Evolutionary conservation across 23 red algal species (phyloP).

Genomic region (Gracilaria vermiculophylla): DNA sequence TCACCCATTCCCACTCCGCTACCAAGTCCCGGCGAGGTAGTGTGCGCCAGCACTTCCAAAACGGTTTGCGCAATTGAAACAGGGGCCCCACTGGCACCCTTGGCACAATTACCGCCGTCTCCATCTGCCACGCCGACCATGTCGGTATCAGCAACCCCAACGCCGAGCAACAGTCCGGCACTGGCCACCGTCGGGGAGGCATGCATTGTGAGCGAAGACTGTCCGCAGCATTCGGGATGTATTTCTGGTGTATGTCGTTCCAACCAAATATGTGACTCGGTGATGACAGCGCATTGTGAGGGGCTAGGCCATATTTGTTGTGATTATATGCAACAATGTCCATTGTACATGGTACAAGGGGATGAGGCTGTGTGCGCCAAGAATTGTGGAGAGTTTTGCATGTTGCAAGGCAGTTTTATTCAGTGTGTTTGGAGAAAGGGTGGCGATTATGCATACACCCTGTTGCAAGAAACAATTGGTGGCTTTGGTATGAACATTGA

Average conservation of each 20-base stretch:
- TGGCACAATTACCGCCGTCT: background rate
- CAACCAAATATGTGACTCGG: constrained; percentile 2
- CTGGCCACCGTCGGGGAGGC: background rate
- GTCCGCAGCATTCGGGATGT: background rate
- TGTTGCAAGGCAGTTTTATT: background rate
- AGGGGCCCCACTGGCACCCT: constrained; percentile 1
- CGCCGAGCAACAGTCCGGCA: constrained; percentile 6
- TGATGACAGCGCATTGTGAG: constrained; percentile 1
- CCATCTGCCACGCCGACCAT: background rate
- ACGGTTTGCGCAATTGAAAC: background rate
- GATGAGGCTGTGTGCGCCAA: constrained; percentile 21
- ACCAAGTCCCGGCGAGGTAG: background rate
- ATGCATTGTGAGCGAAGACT: background rate
- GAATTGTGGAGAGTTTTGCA: constrained; percentile 24
- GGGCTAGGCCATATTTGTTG: constrained; percentile 3
- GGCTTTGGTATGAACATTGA: background rate
- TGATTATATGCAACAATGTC: background rate
- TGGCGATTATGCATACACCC: background rate
- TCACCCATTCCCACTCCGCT: background rate
- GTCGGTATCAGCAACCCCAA: background rate
- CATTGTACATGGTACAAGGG: background rate
- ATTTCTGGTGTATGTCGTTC: constrained; percentile 11
- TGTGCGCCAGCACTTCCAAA: background rate
- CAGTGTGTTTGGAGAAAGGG: constrained; percentile 13
- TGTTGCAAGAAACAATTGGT: background rate